Base-by-base conservation (phyloP, 139 green algal species). In the Chlamydomonas sp. region DNA sequence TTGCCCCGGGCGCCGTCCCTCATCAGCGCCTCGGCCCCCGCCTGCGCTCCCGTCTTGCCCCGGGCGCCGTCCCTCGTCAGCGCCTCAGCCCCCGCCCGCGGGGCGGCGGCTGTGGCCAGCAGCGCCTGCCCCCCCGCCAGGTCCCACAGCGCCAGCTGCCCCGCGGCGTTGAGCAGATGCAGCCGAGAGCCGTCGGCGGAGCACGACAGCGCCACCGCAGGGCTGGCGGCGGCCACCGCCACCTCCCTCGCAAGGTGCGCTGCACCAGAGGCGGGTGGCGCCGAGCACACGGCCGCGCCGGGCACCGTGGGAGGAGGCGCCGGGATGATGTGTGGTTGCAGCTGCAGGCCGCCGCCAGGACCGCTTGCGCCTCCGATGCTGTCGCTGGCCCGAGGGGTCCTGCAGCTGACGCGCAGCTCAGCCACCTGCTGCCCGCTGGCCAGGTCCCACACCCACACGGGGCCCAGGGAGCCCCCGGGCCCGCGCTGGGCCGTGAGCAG, bases 401-500 rank as follows among this genome's bases (percentile, higher is more conserved):
- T 31, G n/a, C 63, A 84, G 63, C 63, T 76, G 63, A 49, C 31
- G 31, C 31, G 31, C 49, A 84, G 63, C 79, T 84, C 79, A n/a
- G 79, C 79, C 64, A 84, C 64, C 49, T 16, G 31, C 79, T 31
- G 6, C 31, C 79, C 63, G 0, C 3, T 20, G 1, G 10, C 79
- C 79, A 84, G 79, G 15, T 84, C 63, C 79, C 79, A 84, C 79
- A 84, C 79, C 79, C 75, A 10, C 64, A 84, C 31, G 1, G 79
- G 79, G 0, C 4, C 7, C 79, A 84, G 79, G 7, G 79, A 84
- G 62, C 77, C 12, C 69, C 69, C 14, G 14, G 68, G 16, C 60
- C 75, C 77, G 60, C 77, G 14, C 77, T 68, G 60, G 8, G 57
- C 66, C 1, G 80, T 85, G 15, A 85, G 57, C 66, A 85, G 66